Base-by-base conservation (phyloP, 2,329 filamentous ascomycete genomes). In the Pyricularia grisea region DNA sequence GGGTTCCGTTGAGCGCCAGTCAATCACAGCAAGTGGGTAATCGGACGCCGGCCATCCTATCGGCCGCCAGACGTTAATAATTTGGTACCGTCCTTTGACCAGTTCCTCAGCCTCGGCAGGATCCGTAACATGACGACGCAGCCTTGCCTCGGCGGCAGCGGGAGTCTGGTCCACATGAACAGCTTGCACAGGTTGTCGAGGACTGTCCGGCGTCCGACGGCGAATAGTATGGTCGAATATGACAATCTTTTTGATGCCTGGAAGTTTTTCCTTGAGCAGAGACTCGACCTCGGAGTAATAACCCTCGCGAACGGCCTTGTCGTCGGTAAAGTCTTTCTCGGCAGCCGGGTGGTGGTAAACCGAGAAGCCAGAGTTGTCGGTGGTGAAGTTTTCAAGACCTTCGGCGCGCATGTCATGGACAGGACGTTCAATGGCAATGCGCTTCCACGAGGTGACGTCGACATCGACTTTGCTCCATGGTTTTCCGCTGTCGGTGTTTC, bases 171-270 rank as follows among this genome's bases (percentile, higher is more conserved):
- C 90, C 17, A 92, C 88, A 71, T 92, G 90, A 0, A 92, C 88
- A 72, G 87, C 85, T 75, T 90, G 87, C 0, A 92, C 89, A 0
- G 90, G 90, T 71, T 87, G 85, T 6, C 90, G 83, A 0, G 87
- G 82, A 0, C 87, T 80, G 1, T 79, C 76, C n/a, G 85, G 83
- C 1, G 81, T 77, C 25, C 84, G 79, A 7, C 85, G 80, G 1
- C 90, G 84, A 72, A 92, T 89, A 0, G 90, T 92, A 76, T 92
- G 90, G 77, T 92, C 90, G 75, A 92, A 92, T 70, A 92, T 89
- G 70, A 88, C 83, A 12, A 92, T 83, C 70, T 87, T 87, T 68
- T 84, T 85, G 68, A 89, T 79, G 0, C 82, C 84, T 0, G 83
- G 80, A 0, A 90, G 79, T 64, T 85, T 84, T 31, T 81, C 77